These are phyloP conservation scores for Streptanthus diversifolius DNA, from an alignment of 345 rosid species.

Conservation along the genomic window DNA sequence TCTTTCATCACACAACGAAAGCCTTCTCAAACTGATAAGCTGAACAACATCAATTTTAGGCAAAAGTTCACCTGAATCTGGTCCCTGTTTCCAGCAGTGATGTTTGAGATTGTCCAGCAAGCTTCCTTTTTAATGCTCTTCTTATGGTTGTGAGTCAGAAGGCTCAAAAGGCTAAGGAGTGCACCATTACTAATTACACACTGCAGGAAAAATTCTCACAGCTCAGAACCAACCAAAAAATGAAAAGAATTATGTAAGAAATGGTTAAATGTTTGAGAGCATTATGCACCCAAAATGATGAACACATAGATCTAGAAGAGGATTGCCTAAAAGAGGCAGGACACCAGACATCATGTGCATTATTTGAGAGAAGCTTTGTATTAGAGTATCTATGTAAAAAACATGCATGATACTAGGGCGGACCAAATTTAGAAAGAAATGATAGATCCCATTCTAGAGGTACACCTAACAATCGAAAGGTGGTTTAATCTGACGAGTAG, in stretches of 20 bases:
- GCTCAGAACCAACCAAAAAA: constrained; percentile 7
- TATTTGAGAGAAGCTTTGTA: not conserved
- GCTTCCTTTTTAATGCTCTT: constrained; percentile 99
- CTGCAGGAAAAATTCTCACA: constrained; percentile 40
- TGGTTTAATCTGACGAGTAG: not conserved
- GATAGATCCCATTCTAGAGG: not conserved
- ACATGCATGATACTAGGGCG: not conserved
- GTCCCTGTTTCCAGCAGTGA: constrained; percentile 94
- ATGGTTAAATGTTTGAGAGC: not conserved
- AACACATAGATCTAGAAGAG: not conserved
- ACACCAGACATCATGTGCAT: not conserved
- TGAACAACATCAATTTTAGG: not conserved
- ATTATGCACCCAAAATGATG: not conserved
- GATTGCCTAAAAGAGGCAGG: not conserved
- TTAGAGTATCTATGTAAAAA: not conserved
- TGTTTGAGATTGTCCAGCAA: constrained; percentile 98
- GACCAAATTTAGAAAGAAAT: not conserved
- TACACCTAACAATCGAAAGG: not conserved
- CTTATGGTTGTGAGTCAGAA: constrained; percentile 73
- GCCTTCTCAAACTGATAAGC: not conserved
- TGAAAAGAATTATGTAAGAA: not conserved
- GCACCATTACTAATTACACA: constrained; percentile 76
- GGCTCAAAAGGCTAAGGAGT: constrained; percentile 68
- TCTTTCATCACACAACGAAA: not conserved
- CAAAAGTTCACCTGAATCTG: constrained; percentile 72